A percentile compares a stretch with the other conserved stretches of the same genome.
phyloP scores from a whole-genome alignment of 1,284 basidiomycete genomes.

The Naganishia cerealis region DNA sequence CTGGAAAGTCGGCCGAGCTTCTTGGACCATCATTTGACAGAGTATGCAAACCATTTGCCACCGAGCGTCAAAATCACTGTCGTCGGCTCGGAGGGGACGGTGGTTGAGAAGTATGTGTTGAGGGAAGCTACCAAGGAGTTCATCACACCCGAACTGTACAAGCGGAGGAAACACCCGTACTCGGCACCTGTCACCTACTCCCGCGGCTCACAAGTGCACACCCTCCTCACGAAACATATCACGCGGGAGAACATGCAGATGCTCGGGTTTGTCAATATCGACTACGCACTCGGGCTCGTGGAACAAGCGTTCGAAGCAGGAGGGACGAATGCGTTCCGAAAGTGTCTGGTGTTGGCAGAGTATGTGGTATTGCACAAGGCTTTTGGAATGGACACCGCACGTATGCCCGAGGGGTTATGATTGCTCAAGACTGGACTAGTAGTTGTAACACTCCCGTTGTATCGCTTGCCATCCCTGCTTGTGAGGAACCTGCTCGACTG shows the following conservation, averaged over 20 bases:
- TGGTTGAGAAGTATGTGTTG: constrained; percentile 55
- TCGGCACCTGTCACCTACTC: constrained; percentile 39
- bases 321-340: constrained; percentile 26
- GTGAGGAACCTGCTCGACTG: neutral
- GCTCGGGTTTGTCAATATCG: constrained; percentile 40
- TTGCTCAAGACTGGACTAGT: neutral
- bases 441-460: neutral
- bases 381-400: constrained; percentile 27
- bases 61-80: constrained; percentile 39
- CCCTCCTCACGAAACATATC: constrained; percentile 35
- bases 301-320: constrained; percentile 36
- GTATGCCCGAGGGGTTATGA: neutral
- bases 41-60: constrained; percentile 53
- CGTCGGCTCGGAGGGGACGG: constrained; percentile 43
- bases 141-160: constrained; percentile 42
- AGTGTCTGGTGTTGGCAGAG: constrained; percentile 29
- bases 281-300: constrained; percentile 35
- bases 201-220: constrained; percentile 36
- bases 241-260: constrained; percentile 38
- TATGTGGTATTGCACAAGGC: constrained; percentile 27
- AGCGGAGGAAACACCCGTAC: constrained; percentile 39
- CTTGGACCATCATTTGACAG: constrained; percentile 53
- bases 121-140: constrained; percentile 54
- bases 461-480: neutral
- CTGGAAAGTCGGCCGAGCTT: constrained; percentile 56